Evolutionary conservation across 768 basidiomycete genomes (phyloP), one percentile per base, ranked within the genome.

Genomic region (Sarcodon aspratus): DNA sequence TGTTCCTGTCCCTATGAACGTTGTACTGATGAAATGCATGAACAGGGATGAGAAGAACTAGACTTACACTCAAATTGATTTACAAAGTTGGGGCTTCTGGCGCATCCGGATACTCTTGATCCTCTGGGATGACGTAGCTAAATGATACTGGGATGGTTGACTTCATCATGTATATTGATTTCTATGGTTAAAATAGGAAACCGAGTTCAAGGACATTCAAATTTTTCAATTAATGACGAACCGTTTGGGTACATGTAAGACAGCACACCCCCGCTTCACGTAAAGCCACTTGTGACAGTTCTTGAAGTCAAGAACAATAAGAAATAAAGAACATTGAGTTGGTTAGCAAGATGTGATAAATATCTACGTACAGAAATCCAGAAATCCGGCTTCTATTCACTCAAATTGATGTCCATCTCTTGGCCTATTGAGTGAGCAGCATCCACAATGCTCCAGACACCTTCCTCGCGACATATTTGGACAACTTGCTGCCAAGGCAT

Each of bases 221-320:
- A 27, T 27, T 27, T n/a, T 27, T 27, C 21, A 27, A 27, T 27
- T 5, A 27, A 27, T 5, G 21, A 27, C 71, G 32, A 50, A 77
- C 79, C 76, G 63, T 49, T 67, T 71, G 0, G 88, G 84, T 6
- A 87, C 84, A 59, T 92, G 93, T 12, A 93, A 66, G 13, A 83
- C 68, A 0, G 85, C 79, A 42, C 73, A 79, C 1, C 77, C 69
- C 6, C 89, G 73, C 60, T 86, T 82, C 3, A 76, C 71, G 55
- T 72, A 80, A 1, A 91, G 65, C 89, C 91, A 94, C 63, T 93
- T 92, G 64, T 92, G 85, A 54, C 82, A 84, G 56, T 90, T 90
- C 78, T 86, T 27, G 31, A 36, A n/a, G n/a, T 27, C 12, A 17
- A 38, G 6, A 44, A 43, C 33, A 48, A 48, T 36, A 35, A 33